phyloP scores from a whole-genome alignment of 352 stramenopile genomes.

The Halophytophthora polymorphica region DNA sequence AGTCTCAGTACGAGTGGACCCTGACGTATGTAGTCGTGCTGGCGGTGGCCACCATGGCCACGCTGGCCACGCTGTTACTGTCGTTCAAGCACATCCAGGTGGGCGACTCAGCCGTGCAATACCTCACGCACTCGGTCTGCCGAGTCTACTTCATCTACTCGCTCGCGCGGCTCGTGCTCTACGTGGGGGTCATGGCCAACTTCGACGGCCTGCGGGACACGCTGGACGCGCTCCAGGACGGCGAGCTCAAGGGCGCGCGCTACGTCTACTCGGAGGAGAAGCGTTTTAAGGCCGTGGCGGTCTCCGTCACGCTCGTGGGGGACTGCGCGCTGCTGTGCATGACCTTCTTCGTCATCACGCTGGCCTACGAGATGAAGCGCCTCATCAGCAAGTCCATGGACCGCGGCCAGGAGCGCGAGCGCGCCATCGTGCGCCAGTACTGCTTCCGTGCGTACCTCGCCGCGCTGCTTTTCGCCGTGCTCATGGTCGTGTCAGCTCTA shows the following conservation, averaged over 20 bases:
- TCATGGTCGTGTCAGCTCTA: constrained; percentile 32
- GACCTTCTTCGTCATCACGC: constrained; percentile 60
- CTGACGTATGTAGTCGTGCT: constrained; percentile 55
- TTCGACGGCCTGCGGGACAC: constrained; percentile 44
- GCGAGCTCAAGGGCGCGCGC: constrained; percentile 47
- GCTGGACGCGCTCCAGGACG: constrained; percentile 44
- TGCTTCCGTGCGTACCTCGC: constrained; percentile 37
- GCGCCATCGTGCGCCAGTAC: constrained; percentile 51
- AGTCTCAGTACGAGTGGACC: constrained; percentile 53
- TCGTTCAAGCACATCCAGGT: constrained; percentile 65
- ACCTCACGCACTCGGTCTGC: constrained; percentile 63
- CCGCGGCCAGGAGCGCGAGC: constrained; percentile 44
- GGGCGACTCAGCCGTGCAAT: constrained; percentile 60
- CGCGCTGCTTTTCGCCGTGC: constrained; percentile 31
- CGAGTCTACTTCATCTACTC: constrained; percentile 67
- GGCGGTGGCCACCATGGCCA: constrained; percentile 36
- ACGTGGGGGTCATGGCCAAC: constrained; percentile 49
- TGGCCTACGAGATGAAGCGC: constrained; percentile 66
- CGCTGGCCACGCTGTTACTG: constrained; percentile 46
- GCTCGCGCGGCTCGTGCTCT: constrained; percentile 46
- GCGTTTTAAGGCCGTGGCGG: constrained; percentile 32
- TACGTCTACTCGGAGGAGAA: constrained; percentile 41
- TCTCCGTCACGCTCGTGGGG: constrained; percentile 48
- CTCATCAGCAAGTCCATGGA: constrained; percentile 71
- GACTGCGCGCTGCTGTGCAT: constrained; percentile 59